Percentiles rank a stretch among this genome's conserved stretches.
Evolutionary conservation across 352 stramenopile genomes (phyloP).

Genomic region (Globisporangium solare): DNA sequence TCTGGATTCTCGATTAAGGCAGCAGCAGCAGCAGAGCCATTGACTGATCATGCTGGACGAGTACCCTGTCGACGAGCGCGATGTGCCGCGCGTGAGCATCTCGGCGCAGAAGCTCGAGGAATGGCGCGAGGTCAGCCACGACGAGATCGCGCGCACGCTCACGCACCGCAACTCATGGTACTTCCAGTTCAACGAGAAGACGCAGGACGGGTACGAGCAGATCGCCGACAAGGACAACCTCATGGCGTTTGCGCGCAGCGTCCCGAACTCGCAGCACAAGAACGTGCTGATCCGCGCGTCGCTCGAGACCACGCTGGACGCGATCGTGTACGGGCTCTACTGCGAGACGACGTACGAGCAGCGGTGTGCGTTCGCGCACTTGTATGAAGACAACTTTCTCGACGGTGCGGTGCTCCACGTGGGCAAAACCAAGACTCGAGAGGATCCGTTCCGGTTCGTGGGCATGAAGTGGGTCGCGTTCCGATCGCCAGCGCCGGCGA

Average conservation of each 20-base stretch:
- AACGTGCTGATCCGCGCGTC: conserved; percentile 23
- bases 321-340: conserved; percentile 37
- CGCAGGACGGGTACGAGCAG: conserved; percentile 28
- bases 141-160: conserved; percentile 25
- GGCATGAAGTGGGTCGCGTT: conserved; percentile 43
- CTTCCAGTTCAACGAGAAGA: conserved; percentile 24
- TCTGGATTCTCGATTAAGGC: no score
- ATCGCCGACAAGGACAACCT: conserved; percentile 29
- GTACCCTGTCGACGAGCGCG: conserved; percentile 11
- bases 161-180: conserved; percentile 27
- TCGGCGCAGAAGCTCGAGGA: conserved; percentile 19
- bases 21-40: no score
- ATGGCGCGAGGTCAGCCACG: conserved; percentile 22
- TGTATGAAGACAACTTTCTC: conserved; percentile 46
- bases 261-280: conserved; percentile 23
- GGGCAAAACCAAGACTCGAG: conserved; percentile 20
- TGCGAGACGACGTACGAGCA: conserved; percentile 30
- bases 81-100: conserved; percentile 25
- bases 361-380: conserved; percentile 27
- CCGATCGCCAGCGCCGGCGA: conserved; percentile 26
- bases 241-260: conserved; percentile 22
- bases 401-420: conserved; percentile 42
- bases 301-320: conserved; percentile 38
- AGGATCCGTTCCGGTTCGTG: conserved; percentile 43
- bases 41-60: conserved; percentile 12